Percentiles rank a stretch among this genome's conserved stretches.
These are phyloP conservation scores for Rhizophora apiculata DNA, from an alignment of 345 rosid genomes.

Conservation along the genomic window DNA sequence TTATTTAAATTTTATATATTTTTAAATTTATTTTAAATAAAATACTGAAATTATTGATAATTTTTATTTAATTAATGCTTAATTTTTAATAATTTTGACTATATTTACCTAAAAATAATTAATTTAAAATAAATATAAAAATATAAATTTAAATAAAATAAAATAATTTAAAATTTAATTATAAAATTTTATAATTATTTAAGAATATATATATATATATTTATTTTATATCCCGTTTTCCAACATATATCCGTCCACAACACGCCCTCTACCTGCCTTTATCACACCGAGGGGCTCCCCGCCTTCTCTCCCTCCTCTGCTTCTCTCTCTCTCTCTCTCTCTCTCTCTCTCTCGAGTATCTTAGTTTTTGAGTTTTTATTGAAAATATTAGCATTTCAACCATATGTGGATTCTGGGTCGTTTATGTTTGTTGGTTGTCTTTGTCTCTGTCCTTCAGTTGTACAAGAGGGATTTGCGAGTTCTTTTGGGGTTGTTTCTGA, in stretches of 20 bases:
- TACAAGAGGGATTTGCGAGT: slow-evolving; percentile 21
- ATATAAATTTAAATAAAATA: no score
- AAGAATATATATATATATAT: no score
- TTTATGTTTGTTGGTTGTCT: slow-evolving; percentile 26
- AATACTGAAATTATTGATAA: no score
- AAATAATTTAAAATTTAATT: no score
- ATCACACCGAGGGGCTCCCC: neutral
- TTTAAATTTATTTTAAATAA: no score
- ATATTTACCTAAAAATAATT: no score
- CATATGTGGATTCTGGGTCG: slow-evolving; percentile 31
- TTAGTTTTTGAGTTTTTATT: no score
- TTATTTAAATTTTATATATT: no score
- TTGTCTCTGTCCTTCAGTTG: slow-evolving; percentile 35
- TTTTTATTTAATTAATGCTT: no score
- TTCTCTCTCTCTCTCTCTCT: neutral
- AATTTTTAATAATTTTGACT: no score
- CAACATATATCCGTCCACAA: neutral
- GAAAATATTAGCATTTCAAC: neutral
- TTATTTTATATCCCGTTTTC: neutral
- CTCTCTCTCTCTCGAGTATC: neutral
- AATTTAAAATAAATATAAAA: no score
- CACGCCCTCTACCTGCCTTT: accelerated
- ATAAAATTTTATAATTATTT: no score
- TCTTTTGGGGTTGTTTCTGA: slow-evolving; percentile 18
- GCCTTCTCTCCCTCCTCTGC: neutral